Conservation (phyloP, 2,329 filamentous ascomycete genomes). For the Incumbomyces lentus region DNA sequence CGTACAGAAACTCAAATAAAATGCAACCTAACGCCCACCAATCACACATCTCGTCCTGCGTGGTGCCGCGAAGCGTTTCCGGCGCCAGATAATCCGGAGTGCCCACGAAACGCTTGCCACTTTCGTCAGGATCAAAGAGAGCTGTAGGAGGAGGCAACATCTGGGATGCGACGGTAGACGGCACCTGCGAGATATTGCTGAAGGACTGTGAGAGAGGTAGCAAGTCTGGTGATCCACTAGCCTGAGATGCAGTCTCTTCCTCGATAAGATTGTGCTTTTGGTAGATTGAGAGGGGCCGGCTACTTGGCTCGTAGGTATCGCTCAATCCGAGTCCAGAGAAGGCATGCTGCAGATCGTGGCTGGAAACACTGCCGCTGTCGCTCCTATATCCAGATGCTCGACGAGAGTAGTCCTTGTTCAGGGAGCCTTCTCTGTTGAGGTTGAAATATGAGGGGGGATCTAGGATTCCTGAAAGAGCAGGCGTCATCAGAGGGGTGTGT, state of each 20-base stretch:
- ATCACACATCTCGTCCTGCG: conserved; percentile 96
- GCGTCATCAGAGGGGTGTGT: conserved; percentile 77
- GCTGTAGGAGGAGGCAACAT: conserved; percentile 91
- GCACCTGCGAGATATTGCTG: conserved; percentile 36
- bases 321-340: conserved; percentile 68
- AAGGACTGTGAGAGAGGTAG: conserved; percentile 52
- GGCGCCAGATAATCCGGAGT: conserved; percentile 95
- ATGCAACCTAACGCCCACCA: conserved; percentile 99
- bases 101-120: conserved; percentile 83
- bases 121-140: conserved; percentile 90
- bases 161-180: conserved; percentile 41
- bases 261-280: conserved; percentile 54
- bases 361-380: conserved; percentile 67
- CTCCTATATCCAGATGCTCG: conserved; percentile 74
- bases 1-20: conserved; percentile 89
- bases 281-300: conserved; percentile 27
- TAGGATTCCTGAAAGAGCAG: conserved; percentile 57
- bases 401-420: conserved; percentile 51
- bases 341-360: conserved; percentile 73
- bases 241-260: conserved; percentile 62
- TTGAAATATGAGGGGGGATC: conserved; percentile 90
- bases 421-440: conserved; percentile 49
- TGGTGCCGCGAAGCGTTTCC: conserved; percentile 88
- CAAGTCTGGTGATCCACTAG: conserved; percentile 67
- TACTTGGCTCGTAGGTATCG: conserved; percentile 42